A percentile compares a stretch with the other conserved stretches of the same genome.
Conservation (phyloP, 495 filamentous ascomycete species). For the Aspergillus incahuasiensis region DNA sequence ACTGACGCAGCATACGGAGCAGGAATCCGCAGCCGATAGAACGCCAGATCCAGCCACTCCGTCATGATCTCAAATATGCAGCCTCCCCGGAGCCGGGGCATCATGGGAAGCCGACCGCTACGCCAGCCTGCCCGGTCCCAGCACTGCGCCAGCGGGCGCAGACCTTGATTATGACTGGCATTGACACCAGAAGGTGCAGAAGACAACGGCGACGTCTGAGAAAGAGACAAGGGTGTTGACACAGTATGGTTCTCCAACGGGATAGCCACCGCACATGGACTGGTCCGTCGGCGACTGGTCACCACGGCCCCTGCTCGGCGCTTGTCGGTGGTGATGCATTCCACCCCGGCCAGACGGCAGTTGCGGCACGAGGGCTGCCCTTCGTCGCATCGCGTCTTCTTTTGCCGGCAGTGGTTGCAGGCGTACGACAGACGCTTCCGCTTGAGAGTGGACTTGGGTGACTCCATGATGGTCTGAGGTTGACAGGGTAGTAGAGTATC, state of each 20-base stretch:
- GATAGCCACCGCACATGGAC: background rate
- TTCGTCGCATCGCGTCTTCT: conserved; percentile 6
- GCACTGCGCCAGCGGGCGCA: background rate
- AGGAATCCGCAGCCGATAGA: conserved; percentile 1
- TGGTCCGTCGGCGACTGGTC: background rate
- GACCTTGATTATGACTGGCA: background rate
- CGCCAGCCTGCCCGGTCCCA: conserved; percentile 4
- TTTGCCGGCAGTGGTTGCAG: conserved; percentile 6
- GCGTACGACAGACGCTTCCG: background rate
- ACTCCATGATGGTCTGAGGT: too few species aligned
- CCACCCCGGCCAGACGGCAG: conserved; percentile 1
- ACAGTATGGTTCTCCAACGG: background rate
- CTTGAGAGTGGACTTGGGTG: background rate
- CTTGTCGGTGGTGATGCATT: conserved; percentile 8
- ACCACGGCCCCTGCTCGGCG: background rate
- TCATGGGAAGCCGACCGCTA: conserved; percentile 1
- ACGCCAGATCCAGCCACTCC: conserved; percentile 5
- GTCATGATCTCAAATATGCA: conserved; percentile 7
- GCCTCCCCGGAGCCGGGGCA: background rate
- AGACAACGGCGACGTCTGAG: background rate
- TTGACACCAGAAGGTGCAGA: too few species aligned
- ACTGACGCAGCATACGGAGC: background rate
- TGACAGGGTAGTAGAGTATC: too few species aligned
- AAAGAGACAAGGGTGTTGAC: background rate
- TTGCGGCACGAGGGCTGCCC: conserved; percentile 5